A percentile compares a stretch with the other conserved stretches of the same genome.
These are phyloP conservation scores for Yamadazyma sp. DNA, from an alignment of 1,139 yeast genomes.

Conservation along the genomic window DNA sequence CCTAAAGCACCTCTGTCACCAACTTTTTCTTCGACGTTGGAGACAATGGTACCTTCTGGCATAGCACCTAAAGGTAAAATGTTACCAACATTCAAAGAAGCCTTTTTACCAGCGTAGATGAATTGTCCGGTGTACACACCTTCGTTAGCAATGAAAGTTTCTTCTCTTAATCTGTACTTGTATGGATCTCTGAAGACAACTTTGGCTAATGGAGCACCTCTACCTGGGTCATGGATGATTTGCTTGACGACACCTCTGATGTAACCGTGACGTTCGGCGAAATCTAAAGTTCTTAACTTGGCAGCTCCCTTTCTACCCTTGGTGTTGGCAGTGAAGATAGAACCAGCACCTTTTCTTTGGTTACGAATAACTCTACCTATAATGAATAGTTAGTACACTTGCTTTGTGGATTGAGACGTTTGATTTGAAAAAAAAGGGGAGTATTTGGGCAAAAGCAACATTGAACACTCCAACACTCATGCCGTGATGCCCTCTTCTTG, in stretches of 20 bases:
- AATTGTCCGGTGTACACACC: conserved; percentile 99
- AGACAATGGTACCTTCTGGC: conserved; percentile 99
- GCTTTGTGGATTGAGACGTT: too few species aligned
- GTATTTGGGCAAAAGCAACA: too few species aligned
- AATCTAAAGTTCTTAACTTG: conserved; percentile 98
- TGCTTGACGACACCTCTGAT: conserved; percentile 98
- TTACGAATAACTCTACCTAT: conserved; percentile 99
- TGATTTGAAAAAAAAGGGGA: too few species aligned
- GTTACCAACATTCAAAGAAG: conserved; percentile 96
- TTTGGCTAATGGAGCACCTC: conserved; percentile 99
- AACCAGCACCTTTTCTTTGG: conserved; percentile 99
- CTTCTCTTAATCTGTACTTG: conserved; percentile 97
- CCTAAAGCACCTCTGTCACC: conserved; percentile 99
- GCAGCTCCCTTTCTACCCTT: conserved; percentile 99
- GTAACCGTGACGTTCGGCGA: conserved; percentile 99
- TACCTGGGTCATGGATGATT: conserved; percentile 98
- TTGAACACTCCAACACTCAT: too few species aligned
- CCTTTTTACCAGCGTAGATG: conserved; percentile 98
- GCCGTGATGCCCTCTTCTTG: too few species aligned
- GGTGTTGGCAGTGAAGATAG: conserved; percentile 99
- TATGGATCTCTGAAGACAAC: conserved; percentile 99
- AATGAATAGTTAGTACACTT: not conserved
- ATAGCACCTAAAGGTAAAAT: conserved; percentile 94
- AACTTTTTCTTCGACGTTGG: conserved; percentile 98
- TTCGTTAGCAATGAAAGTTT: conserved; percentile 98